phyloP scores from a whole-genome alignment of 495 filamentous ascomycete genomes.

The Aspergillus panamensis region DNA sequence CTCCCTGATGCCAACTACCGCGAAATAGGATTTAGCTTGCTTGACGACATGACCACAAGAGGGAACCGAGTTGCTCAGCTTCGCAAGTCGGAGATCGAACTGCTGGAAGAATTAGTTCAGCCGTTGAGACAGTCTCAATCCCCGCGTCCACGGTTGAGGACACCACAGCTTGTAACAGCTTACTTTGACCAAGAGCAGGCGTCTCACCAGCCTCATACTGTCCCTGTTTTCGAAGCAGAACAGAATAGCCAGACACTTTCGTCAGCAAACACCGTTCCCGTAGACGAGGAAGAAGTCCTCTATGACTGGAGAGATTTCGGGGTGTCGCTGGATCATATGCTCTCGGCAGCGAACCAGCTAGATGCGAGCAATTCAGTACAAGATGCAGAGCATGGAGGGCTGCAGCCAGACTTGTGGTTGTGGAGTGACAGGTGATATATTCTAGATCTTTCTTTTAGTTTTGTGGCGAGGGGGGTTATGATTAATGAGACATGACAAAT shows the following conservation, averaged over 20 bases:
- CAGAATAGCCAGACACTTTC: background rate
- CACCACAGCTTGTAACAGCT: background rate
- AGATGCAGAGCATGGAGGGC: constrained; percentile 16
- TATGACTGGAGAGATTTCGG: constrained; percentile 24
- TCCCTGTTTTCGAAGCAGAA: background rate
- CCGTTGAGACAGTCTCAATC: constrained; percentile 9
- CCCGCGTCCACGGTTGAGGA: background rate
- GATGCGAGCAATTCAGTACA: constrained; percentile 17
- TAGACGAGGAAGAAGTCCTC: constrained; percentile 15
- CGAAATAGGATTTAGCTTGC: constrained; percentile 22
- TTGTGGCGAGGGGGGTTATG: background rate
- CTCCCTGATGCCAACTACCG: constrained; percentile 25
- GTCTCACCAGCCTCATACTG: background rate
- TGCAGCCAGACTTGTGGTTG: constrained; percentile 23
- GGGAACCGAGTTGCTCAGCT: constrained; percentile 31
- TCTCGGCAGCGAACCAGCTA: constrained; percentile 21
- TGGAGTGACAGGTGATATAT: constrained; percentile 18
- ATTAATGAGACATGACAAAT: no score
- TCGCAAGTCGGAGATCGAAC: constrained; percentile 30
- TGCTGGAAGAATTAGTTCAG: constrained; percentile 25
- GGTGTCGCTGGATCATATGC: constrained; percentile 23
- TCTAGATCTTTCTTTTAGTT: no score
- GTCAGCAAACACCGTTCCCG: background rate
- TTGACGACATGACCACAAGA: constrained; percentile 30
- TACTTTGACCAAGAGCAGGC: background rate